A percentile compares a stretch with the other conserved stretches of the same genome.
These are phyloP conservation scores for Hansfordia pulvinata DNA, from an alignment of 2,329 filamentous ascomycete species.

Conservation along the genomic window DNA sequence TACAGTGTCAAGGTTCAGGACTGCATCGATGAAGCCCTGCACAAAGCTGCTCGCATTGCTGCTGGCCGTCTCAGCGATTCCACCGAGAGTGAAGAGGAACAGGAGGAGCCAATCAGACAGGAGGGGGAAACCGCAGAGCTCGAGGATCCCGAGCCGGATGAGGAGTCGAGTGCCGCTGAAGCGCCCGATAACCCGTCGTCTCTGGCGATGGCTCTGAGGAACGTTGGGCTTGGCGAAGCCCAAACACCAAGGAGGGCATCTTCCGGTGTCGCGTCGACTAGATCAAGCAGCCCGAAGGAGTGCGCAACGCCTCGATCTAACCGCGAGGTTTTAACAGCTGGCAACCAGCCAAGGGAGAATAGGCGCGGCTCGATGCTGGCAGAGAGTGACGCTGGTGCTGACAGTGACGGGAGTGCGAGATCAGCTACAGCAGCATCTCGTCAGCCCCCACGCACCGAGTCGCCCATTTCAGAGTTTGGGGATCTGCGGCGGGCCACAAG, in stretches of 20 bases:
- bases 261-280: conserved; percentile 59
- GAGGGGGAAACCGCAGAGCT: conserved; percentile 20
- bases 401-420: conserved; percentile 78
- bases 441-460: conserved; percentile 62
- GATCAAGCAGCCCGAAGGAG: conserved; percentile 81
- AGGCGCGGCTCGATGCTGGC: conserved; percentile 68
- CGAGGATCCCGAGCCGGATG: conserved; percentile 25
- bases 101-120: conserved; percentile 32
- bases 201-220: conserved; percentile 38
- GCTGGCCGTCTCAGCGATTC: conserved; percentile 77
- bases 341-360: conserved; percentile 46
- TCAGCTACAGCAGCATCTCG: conserved; percentile 65
- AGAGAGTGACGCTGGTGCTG: conserved; percentile 72
- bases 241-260: conserved; percentile 29
- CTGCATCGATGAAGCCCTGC: conserved; percentile 84
- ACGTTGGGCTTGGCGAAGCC: conserved; percentile 25
- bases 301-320: conserved; percentile 85
- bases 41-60: conserved; percentile 78
- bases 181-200: conserved; percentile 46
- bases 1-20: conserved; percentile 88
- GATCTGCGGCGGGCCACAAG: conserved; percentile 63
- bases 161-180: conserved; percentile 41
- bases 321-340: conserved; percentile 40
- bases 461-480: conserved; percentile 77
- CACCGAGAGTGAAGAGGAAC: conserved; percentile 44